Evolutionary conservation across 768 basidiomycete genomes (phyloP), one percentile per base, ranked within the genome.

Genomic region (Russula emetica): DNA sequence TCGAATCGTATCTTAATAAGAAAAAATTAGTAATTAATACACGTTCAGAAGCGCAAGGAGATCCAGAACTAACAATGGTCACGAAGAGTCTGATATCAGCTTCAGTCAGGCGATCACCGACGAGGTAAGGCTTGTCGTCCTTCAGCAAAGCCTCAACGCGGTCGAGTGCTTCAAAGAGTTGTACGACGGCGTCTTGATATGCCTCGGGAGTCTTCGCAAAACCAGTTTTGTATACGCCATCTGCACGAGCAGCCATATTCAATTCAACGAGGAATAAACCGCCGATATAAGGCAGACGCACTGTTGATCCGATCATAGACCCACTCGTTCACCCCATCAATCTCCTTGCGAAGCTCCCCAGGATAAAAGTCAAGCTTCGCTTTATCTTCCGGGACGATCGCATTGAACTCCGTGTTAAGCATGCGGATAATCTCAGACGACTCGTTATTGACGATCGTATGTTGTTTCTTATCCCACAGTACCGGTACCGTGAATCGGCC

Each of bases 391-490:
- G 90, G 80, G 8, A 97, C 62, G 22, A 88, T 69, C 24, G 86
- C 78, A 72, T 97, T 86, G 78, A 96, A 95, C 1, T 82, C 87
- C 8, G 81, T 80, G 76, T 99, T 98, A 77, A 98, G 83, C 9
- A 96, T 90, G 61, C 96, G 87, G 71, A 98, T 93, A 72, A 98
- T 94, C 76, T 98, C 96, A 2, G 90, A 86, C 67, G 86, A 88
- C 72, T 99, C 96, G 73, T 98, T 98, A 78, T 94, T 98, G 62
- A 99, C 97, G 68, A 98, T 89, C 45, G 88, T 89, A 51, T 87
- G 77, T 49, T 72, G 77, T 74, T 95, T 91, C 78, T 86, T 95
- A 77, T 98, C 97, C 92, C 93, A 99, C 6, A 99, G 79, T 38
- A 93, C 76, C 6, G 94, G 94, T 10, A 94, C 91, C 2, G 93